Evolutionary conservation across 2,329 filamentous ascomycete genomes (phyloP), one percentile per base, ranked within the genome.

Genomic region (Xylaria sp.): DNA sequence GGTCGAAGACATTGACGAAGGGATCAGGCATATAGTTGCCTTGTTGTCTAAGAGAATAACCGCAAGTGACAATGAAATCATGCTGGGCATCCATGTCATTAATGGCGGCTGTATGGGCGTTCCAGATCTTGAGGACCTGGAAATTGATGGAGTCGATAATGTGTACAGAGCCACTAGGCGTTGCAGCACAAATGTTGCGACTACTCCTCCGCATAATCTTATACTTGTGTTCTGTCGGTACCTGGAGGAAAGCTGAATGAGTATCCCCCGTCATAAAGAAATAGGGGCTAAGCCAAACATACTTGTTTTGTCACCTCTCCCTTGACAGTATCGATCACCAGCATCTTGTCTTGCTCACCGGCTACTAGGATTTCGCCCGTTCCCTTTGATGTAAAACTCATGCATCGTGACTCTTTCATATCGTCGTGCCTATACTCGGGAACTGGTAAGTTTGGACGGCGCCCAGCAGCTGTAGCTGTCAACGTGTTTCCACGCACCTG

Each of bases 1-100:
- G 85, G 76, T 98, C 95, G 76, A 97, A 98, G 38, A 98, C 94
- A 73, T 97, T 97, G 66, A 97, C 93, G 65, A 98, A 90, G 0
- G 94, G 93, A 76, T 99, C 96, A 38, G 96, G 87, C 82, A 96
- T 94, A 69, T 92, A 92, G 45, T 89, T 89, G 39, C 90, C 88
- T 71, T 92, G 85, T 74, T 94, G 93, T 71, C 95, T 89, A 27
- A 93, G 86, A 1, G 95, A 97, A 80, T 93, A 97, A 39, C 96
- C 96, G 78, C 96, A 99, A 4, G 96, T 98, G 25, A 98, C 92
- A 61, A 99, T 89, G 72, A 96, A 96, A 78, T 98, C 95, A 75
- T 96, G 93, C 76, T 96, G 92, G 9, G 94, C 93, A 81, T 99
- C 96, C 92, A 99, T 97, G 78, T 98, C 95, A 78, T 93, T 97